A percentile compares a stretch with the other conserved stretches of the same genome.
Conservation (phyloP, 1,139 yeast genomes). For the Geotrichum aggregatum region DNA sequence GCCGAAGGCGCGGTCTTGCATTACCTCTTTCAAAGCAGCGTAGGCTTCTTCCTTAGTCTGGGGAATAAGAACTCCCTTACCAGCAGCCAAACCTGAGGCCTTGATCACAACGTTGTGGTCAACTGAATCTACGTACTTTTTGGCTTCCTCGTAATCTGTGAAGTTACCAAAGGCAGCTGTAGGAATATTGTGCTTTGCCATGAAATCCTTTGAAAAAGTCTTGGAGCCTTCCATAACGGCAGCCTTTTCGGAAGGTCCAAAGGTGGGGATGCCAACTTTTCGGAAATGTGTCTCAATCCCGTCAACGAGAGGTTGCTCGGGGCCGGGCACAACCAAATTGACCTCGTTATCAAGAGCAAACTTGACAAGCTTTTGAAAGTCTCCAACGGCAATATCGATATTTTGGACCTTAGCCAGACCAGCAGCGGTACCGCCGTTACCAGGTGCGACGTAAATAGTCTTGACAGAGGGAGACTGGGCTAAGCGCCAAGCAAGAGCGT, state of each 20-base stretch:
- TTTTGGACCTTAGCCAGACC: conserved; percentile 57
- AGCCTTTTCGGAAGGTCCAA: conserved; percentile 89
- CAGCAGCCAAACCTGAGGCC: conserved; percentile 98
- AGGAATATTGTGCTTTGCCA: conserved; percentile 88
- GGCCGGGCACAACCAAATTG: conserved; percentile 88
- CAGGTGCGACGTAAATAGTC: conserved; percentile 87
- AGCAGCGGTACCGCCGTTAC: conserved; percentile 85
- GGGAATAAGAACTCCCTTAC: conserved; percentile 96
- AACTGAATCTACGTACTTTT: conserved; percentile 58
- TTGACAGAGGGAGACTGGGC: conserved; percentile 70
- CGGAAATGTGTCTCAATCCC: conserved; percentile 73
- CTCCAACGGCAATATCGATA: conserved; percentile 56
- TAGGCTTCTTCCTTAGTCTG: conserved; percentile 77
- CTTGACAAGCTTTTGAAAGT: conserved; percentile 41
- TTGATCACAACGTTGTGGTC: conserved; percentile 84
- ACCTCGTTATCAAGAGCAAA: conserved; percentile 70
- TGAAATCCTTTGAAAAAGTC: conserved; percentile 88
- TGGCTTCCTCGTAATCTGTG: conserved; percentile 69
- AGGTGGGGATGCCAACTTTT: conserved; percentile 83
- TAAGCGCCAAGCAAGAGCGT: conserved; percentile 91
- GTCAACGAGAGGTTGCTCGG: conserved; percentile 97
- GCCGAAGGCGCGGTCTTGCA: conserved; percentile 88
- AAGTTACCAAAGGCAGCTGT: conserved; percentile 88
- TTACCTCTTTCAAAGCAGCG: conserved; percentile 77
- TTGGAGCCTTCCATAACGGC: conserved; percentile 97